These are phyloP conservation scores for Periconia macrospinosa DNA, from an alignment of 2,329 filamentous ascomycete species.

Conservation along the genomic window DNA sequence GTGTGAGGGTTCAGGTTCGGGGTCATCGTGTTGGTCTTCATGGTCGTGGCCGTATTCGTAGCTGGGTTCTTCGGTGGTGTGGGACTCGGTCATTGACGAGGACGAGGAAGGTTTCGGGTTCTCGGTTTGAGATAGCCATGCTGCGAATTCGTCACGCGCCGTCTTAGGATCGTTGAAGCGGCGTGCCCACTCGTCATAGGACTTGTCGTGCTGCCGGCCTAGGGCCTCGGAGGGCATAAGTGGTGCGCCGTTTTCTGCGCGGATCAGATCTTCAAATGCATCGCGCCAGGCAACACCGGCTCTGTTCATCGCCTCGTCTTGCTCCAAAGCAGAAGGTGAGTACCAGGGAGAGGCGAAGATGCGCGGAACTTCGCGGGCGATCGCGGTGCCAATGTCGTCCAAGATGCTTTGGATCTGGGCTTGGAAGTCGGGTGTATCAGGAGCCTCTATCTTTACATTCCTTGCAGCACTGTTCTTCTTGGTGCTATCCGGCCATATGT, in stretches of 20 bases:
- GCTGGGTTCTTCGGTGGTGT: conserved; percentile 27
- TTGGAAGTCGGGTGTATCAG: not conserved
- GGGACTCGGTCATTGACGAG: not conserved
- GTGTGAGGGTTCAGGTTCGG: not conserved
- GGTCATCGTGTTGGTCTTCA: conserved; percentile 38
- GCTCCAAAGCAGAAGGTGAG: conserved; percentile 58
- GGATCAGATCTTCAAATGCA: conserved; percentile 62
- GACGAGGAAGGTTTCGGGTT: not conserved
- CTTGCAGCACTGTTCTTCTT: not conserved
- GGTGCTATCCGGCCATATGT: conserved; percentile 7
- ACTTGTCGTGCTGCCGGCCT: conserved; percentile 11
- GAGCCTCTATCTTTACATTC: conserved; percentile 6
- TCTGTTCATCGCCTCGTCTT: conserved; percentile 42
- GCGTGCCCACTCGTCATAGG: conserved; percentile 15
- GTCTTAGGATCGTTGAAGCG: conserved; percentile 8
- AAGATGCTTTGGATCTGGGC: conserved; percentile 21
- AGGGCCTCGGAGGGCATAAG: conserved; percentile 15
- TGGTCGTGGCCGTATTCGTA: conserved; percentile 39
- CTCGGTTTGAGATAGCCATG: not conserved
- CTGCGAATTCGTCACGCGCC: not conserved
- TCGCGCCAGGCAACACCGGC: conserved; percentile 54
- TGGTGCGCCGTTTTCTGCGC: conserved; percentile 32
- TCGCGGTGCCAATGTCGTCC: conserved; percentile 13
- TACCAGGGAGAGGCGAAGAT: conserved; percentile 39
- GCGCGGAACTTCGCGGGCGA: conserved; percentile 1